These are phyloP conservation scores for Hanseniaspora osmophila DNA, from an alignment of 805 yeast species.

Conservation along the genomic window DNA sequence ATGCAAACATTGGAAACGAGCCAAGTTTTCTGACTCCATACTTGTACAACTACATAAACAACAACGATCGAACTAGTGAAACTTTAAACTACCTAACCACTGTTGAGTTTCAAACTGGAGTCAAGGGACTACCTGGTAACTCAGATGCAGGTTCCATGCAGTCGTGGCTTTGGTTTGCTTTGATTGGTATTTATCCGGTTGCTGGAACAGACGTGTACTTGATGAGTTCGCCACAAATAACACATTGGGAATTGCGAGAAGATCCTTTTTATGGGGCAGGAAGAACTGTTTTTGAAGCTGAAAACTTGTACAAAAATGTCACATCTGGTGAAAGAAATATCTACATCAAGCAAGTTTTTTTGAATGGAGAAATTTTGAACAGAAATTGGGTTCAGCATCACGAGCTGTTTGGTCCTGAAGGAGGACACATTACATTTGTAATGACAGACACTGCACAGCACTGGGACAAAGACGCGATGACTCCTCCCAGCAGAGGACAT, in stretches of 20 bases:
- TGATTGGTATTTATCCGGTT: slow-evolving; percentile 25
- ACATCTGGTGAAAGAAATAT: slow-evolving; percentile 7
- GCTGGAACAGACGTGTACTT: slow-evolving; percentile 25
- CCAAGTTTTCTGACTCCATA: slow-evolving; percentile 26
- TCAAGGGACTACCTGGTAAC: slow-evolving; percentile 24
- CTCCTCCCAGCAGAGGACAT: slow-evolving; percentile 14
- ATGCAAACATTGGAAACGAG: slow-evolving; percentile 26
- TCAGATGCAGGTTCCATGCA: slow-evolving; percentile 29
- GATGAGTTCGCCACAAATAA: slow-evolving; percentile 21
- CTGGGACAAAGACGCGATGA: slow-evolving; percentile 18
- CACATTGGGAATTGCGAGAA: slow-evolving; percentile 13
- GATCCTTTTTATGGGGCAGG: slow-evolving; percentile 12
- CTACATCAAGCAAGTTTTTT: slow-evolving; percentile 20
- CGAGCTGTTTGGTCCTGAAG: slow-evolving; percentile 21
- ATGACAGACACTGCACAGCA: slow-evolving; percentile 10
- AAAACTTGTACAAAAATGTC: slow-evolving; percentile 10
- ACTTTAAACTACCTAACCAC: slow-evolving; percentile 20
- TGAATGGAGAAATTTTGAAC: slow-evolving; percentile 18
- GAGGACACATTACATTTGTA: slow-evolving; percentile 3
- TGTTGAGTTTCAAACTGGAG: slow-evolving; percentile 17
- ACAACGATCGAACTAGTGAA: slow-evolving; percentile 20
- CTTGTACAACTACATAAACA: slow-evolving; percentile 22
- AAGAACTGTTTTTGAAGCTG: slow-evolving; percentile 15
- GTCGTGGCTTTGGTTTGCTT: slow-evolving; percentile 23
- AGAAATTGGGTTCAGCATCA: slow-evolving; percentile 24